Evolutionary conservation across 345 rosid genomes (phyloP), one percentile per base, ranked within the genome.

Genomic region (Eucalyptus pauciflora): DNA sequence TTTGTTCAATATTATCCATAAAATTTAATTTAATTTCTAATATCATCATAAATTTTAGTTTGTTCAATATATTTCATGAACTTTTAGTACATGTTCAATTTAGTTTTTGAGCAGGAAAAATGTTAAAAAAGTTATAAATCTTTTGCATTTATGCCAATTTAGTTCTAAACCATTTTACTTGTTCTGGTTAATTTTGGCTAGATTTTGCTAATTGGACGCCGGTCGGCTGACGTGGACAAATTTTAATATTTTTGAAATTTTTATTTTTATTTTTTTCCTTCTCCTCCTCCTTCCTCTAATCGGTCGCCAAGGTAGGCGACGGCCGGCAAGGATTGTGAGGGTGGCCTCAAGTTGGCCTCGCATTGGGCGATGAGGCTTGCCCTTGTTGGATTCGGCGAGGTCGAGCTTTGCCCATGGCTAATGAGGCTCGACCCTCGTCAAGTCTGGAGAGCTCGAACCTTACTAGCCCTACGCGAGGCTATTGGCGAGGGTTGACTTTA

Each of bases 191-290:
- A 51, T 17, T 51, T 51, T 17, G 9, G 56, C 2, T 0, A 8
- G 10, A 52, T 52, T 52, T 52, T 52, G 24, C 10, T 52, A 0
- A 18, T 4, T 18, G 3, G 10, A 8, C 0, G 2, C 4, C 2
- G 1, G 2, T 2, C 1, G 10, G 0, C 24, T 18, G 0, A 52
- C 56, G 4, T 52, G 24, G 56, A 52, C 56, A 52, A 52, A 52
- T 52, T 52, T 52, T 18, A 51, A 51, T 51, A 51, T 51, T 51
- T 17, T 51, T 51, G 54, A 51, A 51, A 50, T 2, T 51, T 51
- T 51, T 51, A 0, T 7, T 51, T 51, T 52, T 52, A 6, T 1
- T 52, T 52, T 52, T 18, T 52, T 7, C 24, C 22, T 52, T 18
- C 24, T 7, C 56, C 56, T 18, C 56, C 1, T 18, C 2, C 4